Evolutionary conservation across 2,329 filamentous ascomycete species (phyloP).

Genomic region (Trichoderma oligosporum): DNA sequence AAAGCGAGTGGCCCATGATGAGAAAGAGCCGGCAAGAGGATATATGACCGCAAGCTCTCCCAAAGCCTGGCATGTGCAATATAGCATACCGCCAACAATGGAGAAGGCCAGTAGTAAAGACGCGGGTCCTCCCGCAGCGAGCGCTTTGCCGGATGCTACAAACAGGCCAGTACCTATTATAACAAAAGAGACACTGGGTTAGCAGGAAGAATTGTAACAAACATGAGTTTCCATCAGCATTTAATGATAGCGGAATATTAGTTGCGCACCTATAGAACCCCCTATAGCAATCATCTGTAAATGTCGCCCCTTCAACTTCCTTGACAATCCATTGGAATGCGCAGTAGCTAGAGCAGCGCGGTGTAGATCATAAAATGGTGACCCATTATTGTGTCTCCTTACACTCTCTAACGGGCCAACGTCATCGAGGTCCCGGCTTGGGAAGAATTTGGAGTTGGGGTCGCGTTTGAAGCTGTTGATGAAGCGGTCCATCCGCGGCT

Average conservation of each 20-base stretch:
- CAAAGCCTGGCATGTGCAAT: conserved; percentile 85
- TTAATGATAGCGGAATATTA: too few relatives aligned
- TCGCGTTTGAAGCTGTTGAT: conserved; percentile 63
- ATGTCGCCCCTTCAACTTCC: conserved; percentile 78
- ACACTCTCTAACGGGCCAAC: conserved; percentile 18
- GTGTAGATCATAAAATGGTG: conserved; percentile 54
- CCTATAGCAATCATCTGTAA: conserved; percentile 98
- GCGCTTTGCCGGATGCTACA: conserved; percentile 71
- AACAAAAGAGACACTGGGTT: background rate
- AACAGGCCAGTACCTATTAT: conserved; percentile 72
- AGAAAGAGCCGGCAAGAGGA: conserved; percentile 88
- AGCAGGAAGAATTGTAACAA: background rate
- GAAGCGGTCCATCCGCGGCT: conserved; percentile 41
- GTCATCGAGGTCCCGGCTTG: conserved; percentile 38
- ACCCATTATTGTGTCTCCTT: conserved; percentile 33
- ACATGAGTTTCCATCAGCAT: too few relatives aligned
- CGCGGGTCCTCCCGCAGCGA: conserved; percentile 71
- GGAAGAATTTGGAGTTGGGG: conserved; percentile 47
- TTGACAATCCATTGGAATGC: conserved; percentile 68
- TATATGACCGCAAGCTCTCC: conserved; percentile 90
- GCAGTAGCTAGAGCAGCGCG: conserved; percentile 64
- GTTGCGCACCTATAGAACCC: conserved; percentile 70
- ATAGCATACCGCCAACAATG: conserved; percentile 82
- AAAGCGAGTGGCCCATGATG: conserved; percentile 86
- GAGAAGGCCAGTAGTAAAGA: conserved; percentile 73